phyloP scores from a whole-genome alignment of 1,139 yeast genomes.

The Nadsonia starkeyi-henricii region DNA sequence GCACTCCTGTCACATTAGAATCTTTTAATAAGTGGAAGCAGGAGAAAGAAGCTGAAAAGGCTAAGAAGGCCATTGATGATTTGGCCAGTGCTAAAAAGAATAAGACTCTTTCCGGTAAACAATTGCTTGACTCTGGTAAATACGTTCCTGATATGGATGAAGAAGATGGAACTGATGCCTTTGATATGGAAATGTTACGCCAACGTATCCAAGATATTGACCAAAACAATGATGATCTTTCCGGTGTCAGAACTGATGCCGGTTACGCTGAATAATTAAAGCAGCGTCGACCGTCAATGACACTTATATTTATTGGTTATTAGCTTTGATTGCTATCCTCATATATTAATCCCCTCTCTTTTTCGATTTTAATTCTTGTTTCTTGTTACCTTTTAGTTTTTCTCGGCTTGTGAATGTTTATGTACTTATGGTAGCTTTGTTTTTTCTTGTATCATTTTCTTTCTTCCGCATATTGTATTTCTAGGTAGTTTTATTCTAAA shows the following conservation, averaged over 20 bases:
- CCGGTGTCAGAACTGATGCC: neutral
- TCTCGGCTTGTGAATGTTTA: neutral
- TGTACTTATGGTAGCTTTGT: neutral
- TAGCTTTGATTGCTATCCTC: neutral
- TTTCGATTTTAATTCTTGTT: neutral
- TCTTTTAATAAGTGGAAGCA: constrained; percentile 78
- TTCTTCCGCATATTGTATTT: neutral
- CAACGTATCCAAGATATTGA: constrained; percentile 18
- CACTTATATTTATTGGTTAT: neutral
- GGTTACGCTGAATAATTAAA: no score
- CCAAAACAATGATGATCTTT: constrained; percentile 7
- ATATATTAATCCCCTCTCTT: neutral
- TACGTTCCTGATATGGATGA: constrained; percentile 44
- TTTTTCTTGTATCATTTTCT: neutral
- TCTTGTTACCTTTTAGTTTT: neutral
- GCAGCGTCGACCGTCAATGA: neutral
- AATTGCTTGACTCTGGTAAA: constrained; percentile 57
- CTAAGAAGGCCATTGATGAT: constrained; percentile 36
- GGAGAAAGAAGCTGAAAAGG: constrained; percentile 48
- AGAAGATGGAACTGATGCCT: constrained; percentile 39
- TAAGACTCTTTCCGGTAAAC: constrained; percentile 56
- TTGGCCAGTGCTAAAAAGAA: constrained; percentile 32
- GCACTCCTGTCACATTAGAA: constrained; percentile 81
- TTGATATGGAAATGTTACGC: constrained; percentile 29
- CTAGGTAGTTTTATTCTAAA: neutral